Conservation (phyloP, 352 stramenopile genomes). For the Pythium monospermum region DNA sequence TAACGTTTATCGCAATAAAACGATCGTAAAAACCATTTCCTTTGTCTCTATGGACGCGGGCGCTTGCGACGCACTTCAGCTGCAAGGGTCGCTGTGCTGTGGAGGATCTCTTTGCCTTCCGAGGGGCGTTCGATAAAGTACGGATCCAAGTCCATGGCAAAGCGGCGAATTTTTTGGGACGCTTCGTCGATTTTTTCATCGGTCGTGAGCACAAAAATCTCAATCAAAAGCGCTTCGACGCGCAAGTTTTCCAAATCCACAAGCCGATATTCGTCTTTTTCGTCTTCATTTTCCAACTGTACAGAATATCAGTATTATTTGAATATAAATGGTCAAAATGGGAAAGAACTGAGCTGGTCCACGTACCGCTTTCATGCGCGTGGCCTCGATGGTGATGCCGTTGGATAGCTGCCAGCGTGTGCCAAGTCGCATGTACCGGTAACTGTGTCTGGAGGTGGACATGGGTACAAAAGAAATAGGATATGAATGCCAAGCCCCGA, state of each 20-base stretch:
- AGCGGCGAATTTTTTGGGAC: conserved; percentile 76
- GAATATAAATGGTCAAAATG: not conserved
- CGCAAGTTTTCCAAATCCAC: conserved; percentile 80
- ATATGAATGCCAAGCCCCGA: too few species aligned
- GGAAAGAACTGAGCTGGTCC: not conserved
- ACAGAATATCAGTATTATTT: not conserved
- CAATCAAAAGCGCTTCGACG: conserved; percentile 80
- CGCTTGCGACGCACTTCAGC: conserved; percentile 77
- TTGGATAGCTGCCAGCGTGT: conserved; percentile 82
- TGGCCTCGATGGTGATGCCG: conserved; percentile 79
- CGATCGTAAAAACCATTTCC: too few species aligned
- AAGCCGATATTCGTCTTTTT: conserved; percentile 80
- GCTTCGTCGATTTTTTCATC: conserved; percentile 85
- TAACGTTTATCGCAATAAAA: too few species aligned
- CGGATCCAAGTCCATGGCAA: conserved; percentile 74
- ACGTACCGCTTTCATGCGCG: conserved; percentile 80
- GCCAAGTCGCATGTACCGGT: conserved; percentile 78
- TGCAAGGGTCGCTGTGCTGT: conserved; percentile 74
- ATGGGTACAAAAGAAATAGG: not conserved
- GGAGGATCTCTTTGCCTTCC: conserved; percentile 80
- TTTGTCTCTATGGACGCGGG: conserved; percentile 50
- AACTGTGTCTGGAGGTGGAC: conserved; percentile 73
- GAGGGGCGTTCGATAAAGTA: conserved; percentile 83
- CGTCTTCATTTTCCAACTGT: conserved; percentile 74
- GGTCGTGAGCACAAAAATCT: conserved; percentile 78